Conservation (phyloP, 495 filamentous ascomycete genomes). For the Penicillium desertorum region DNA sequence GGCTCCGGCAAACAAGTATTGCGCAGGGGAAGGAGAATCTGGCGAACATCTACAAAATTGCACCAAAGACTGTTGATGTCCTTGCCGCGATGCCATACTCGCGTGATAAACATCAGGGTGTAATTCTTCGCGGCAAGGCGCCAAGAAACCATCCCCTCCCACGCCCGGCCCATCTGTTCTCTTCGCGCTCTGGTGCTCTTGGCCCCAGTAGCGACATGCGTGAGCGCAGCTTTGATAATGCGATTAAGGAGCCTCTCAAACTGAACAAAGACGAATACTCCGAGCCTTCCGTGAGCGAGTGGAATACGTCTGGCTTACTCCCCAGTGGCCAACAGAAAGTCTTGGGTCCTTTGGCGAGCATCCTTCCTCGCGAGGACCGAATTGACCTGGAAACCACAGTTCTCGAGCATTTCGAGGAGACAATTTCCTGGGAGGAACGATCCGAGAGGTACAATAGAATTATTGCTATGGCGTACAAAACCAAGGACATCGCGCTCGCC, state of each 20-base stretch:
- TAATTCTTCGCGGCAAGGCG: conserved; percentile 33
- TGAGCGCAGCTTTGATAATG: not conserved
- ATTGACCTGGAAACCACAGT: conserved; percentile 8
- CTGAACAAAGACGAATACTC: not conserved
- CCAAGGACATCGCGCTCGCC: not conserved
- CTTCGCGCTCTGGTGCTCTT: conserved; percentile 14
- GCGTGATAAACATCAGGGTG: conserved; percentile 43
- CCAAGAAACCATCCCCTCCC: conserved; percentile 15
- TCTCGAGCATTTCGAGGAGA: not conserved
- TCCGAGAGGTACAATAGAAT: not conserved
- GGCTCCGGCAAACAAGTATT: conserved; percentile 42
- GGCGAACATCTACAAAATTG: conserved; percentile 35
- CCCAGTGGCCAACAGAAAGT: not conserved
- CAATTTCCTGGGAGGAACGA: not conserved
- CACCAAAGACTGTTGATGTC: conserved; percentile 52
- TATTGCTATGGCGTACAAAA: not conserved
- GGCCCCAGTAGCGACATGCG: not conserved
- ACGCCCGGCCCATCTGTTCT: not conserved
- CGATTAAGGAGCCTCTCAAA: not conserved
- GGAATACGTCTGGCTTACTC: not conserved
- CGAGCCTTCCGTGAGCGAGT: not conserved
- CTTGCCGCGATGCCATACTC: conserved; percentile 54
- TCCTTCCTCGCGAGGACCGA: conserved; percentile 13
- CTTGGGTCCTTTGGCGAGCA: not conserved
- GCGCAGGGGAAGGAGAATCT: conserved; percentile 29